Conservation (phyloP, 2,329 filamentous ascomycete species). For the Neofusicoccum cordaticola region DNA sequence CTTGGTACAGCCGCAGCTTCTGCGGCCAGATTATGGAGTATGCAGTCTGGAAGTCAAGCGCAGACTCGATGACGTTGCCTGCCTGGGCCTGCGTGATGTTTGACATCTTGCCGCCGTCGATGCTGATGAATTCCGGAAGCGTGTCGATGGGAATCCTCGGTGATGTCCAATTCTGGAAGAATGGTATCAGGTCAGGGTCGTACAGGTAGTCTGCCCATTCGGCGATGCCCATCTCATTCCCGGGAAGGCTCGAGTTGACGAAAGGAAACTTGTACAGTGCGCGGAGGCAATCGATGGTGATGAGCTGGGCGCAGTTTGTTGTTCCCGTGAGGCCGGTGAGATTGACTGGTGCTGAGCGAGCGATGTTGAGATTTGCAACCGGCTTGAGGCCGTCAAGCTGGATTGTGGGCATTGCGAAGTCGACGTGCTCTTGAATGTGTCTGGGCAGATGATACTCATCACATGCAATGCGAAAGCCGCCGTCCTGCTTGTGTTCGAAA, state of each 20-base stretch:
- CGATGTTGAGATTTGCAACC: neutral
- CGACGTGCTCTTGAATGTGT: constrained; percentile 26
- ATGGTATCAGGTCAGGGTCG: constrained; percentile 32
- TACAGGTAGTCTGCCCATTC: constrained; percentile 15
- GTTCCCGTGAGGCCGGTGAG: constrained; percentile 28
- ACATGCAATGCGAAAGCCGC: constrained; percentile 37
- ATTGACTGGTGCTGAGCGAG: neutral
- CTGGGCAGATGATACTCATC: constrained; percentile 36
- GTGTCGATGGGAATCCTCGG: constrained; percentile 39
- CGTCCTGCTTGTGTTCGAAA: constrained; percentile 34
- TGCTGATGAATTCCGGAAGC: constrained; percentile 46
- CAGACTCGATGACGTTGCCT: constrained; percentile 14
- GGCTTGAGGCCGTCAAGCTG: constrained; percentile 34
- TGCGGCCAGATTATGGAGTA: constrained; percentile 22
- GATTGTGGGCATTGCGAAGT: constrained; percentile 39
- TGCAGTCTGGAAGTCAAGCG: constrained; percentile 21
- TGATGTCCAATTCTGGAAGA: constrained; percentile 35
- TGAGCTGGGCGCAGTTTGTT: constrained; percentile 51
- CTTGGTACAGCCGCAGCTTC: constrained; percentile 19
- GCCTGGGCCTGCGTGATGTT: constrained; percentile 4
- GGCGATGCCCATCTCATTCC: constrained; percentile 14
- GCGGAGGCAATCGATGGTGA: constrained; percentile 55
- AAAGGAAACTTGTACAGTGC: constrained; percentile 36
- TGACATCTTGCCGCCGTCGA: constrained; percentile 42
- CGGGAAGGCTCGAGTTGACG: neutral